Conservation (phyloP, 148 eudicot species). For the Rhododendron kiyosumense region DNA sequence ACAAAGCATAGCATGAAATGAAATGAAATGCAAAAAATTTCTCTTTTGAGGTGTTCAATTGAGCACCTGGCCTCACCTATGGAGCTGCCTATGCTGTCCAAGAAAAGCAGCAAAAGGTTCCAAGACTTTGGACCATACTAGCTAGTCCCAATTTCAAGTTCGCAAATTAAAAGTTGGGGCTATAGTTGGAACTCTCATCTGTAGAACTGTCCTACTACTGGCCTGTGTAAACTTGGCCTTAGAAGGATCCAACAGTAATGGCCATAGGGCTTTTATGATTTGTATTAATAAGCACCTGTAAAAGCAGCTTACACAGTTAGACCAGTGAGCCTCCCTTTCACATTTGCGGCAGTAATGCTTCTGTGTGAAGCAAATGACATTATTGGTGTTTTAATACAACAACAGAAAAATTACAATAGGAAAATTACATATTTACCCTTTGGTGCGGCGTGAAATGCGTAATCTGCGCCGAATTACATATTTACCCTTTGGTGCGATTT, state of each 20-base stretch:
- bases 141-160: neutral
- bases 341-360: neutral
- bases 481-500: no score
- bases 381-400: neutral
- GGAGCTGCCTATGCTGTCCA: neutral
- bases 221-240: neutral
- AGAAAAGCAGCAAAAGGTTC: neutral
- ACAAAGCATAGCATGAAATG: no score
- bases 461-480: neutral
- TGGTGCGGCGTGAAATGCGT: neutral
- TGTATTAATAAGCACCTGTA: neutral
- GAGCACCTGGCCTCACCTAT: no score
- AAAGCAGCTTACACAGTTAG: neutral
- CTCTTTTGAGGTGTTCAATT: no score
- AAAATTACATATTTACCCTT: neutral
- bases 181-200: neutral
- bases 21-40: no score
- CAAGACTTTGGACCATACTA: neutral
- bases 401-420: neutral
- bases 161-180: neutral
- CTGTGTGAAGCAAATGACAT: neutral
- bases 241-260: neutral
- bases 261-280: neutral
- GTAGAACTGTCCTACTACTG: neutral
- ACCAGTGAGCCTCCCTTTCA: neutral